A percentile compares a stretch with the other conserved stretches of the same genome.
phyloP scores from a whole-genome alignment of 2,329 filamentous ascomycete species.

The Fusarium heterosporum region DNA sequence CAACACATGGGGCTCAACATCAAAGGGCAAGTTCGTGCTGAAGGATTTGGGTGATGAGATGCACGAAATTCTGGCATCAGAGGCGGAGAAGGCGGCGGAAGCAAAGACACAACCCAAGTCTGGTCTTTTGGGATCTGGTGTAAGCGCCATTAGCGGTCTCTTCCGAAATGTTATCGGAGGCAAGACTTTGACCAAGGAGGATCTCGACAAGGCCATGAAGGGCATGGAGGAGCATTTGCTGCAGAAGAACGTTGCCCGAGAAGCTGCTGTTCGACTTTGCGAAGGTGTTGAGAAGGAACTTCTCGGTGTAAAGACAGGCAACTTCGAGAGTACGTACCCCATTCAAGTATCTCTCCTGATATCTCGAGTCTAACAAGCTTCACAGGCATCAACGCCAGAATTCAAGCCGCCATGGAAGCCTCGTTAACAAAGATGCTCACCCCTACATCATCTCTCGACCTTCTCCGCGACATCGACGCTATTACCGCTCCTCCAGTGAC shows the following conservation, averaged over 20 bases:
- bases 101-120: conserved; percentile 62
- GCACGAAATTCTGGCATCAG: conserved; percentile 84
- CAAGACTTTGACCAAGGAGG: conserved; percentile 88
- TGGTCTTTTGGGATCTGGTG: conserved; percentile 80
- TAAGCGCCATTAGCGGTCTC: conserved; percentile 86
- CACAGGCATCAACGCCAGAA: conserved; percentile 79
- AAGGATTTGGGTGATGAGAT: conserved; percentile 96
- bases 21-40: conserved; percentile 91
- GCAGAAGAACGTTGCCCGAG: conserved; percentile 94
- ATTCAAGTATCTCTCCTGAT: neutral
- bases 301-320: conserved; percentile 89
- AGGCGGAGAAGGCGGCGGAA: conserved; percentile 67
- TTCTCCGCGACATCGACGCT: conserved; percentile 90
- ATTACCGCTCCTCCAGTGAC: conserved; percentile 75
- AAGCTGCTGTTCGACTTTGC: conserved; percentile 91
- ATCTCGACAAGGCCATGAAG: conserved; percentile 92
- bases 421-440: conserved; percentile 96
- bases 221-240: conserved; percentile 96
- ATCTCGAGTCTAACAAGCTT: conserved; percentile 32
- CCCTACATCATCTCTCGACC: conserved; percentile 91
- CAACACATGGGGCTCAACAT: conserved; percentile 85
- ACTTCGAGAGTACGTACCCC: conserved; percentile 76
- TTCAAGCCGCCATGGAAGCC: conserved; percentile 89
- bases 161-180: conserved; percentile 97
- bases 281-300: conserved; percentile 92